These are phyloP conservation scores for Trichoderma virens DNA, from an alignment of 495 filamentous ascomycete species.

Conservation along the genomic window DNA sequence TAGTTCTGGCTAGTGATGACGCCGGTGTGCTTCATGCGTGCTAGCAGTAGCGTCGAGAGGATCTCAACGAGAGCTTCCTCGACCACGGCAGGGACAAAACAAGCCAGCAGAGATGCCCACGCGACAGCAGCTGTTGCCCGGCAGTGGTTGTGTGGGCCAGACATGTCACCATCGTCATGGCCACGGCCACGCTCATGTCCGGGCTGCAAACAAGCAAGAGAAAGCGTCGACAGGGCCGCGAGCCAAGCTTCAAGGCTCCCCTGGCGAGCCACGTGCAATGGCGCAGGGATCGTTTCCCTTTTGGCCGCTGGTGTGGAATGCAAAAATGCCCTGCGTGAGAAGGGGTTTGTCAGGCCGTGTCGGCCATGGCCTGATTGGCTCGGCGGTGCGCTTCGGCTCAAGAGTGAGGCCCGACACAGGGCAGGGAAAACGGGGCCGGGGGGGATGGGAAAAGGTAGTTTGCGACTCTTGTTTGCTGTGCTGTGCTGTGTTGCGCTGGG, in stretches of 20 bases:
- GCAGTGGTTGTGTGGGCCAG: too few relatives aligned
- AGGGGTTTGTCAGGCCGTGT: background rate
- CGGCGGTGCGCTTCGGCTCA: background rate
- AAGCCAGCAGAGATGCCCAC: too few relatives aligned
- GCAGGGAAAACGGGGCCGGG: background rate
- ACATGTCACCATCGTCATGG: background rate
- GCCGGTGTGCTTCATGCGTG: too few relatives aligned
- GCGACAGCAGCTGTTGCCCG: too few relatives aligned
- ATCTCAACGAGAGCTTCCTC: too few relatives aligned
- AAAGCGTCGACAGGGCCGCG: too few relatives aligned
- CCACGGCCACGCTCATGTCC: background rate
- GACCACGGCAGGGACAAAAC: too few relatives aligned
- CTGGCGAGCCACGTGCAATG: constrained; percentile 6
- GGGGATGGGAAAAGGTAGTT: background rate
- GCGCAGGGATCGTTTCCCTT: background rate
- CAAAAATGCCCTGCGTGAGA: background rate
- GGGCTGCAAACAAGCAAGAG: background rate
- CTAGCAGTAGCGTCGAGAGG: too few relatives aligned
- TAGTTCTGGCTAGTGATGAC: too few relatives aligned
- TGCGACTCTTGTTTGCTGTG: background rate
- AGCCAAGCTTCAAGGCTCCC: constrained; percentile 1
- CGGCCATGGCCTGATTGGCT: constrained; percentile 5
- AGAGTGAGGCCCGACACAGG: background rate
- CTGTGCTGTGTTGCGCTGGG: too few relatives aligned
- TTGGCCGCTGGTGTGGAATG: constrained; percentile 5